A percentile compares a stretch with the other conserved stretches of the same genome.
Conservation (phyloP, 2,329 filamentous ascomycete species). For the Beauveria medogensis region DNA sequence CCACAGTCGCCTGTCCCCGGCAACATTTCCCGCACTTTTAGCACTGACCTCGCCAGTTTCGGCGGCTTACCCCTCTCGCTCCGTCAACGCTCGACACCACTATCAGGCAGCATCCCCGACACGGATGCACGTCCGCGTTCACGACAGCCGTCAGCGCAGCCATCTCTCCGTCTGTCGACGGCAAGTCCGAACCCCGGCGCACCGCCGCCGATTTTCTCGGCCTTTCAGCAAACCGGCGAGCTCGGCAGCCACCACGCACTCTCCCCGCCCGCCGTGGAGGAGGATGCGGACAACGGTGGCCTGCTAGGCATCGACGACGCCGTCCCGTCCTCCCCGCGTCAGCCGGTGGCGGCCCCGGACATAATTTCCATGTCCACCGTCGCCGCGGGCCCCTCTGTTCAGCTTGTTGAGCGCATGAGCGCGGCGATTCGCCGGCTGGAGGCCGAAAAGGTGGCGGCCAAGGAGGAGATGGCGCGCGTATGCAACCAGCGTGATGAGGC, state of each 20-base stretch:
- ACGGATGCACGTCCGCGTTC: slow-evolving; percentile 25
- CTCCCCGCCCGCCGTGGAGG: background rate
- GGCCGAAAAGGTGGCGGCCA: slow-evolving; percentile 79
- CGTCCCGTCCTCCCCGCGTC: slow-evolving; percentile 32
- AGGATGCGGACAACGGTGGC: slow-evolving; percentile 19
- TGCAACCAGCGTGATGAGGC: slow-evolving; percentile 85
- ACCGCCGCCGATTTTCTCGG: slow-evolving; percentile 35
- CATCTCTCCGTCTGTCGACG: slow-evolving; percentile 18
- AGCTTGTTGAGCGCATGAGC: slow-evolving; percentile 93
- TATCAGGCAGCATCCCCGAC: slow-evolving; percentile 32
- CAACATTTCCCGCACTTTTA: slow-evolving; percentile 43
- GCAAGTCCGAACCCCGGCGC: slow-evolving; percentile 32
- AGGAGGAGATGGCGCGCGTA: slow-evolving; percentile 76
- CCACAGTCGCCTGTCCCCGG: slow-evolving; percentile 45
- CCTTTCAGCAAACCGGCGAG: slow-evolving; percentile 34
- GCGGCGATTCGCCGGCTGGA: slow-evolving; percentile 86
- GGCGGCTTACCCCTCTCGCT: background rate
- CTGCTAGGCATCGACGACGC: slow-evolving; percentile 37
- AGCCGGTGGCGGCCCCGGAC: slow-evolving; percentile 63
- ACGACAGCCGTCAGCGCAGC: slow-evolving; percentile 44
- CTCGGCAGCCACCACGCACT: background rate
- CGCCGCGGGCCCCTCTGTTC: slow-evolving; percentile 83
- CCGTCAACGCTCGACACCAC: slow-evolving; percentile 41
- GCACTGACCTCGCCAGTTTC: slow-evolving; percentile 44
- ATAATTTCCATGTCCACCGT: slow-evolving; percentile 85